Conservation (phyloP, 2,329 filamentous ascomycete genomes). For the Aspergillus viridinutans region DNA sequence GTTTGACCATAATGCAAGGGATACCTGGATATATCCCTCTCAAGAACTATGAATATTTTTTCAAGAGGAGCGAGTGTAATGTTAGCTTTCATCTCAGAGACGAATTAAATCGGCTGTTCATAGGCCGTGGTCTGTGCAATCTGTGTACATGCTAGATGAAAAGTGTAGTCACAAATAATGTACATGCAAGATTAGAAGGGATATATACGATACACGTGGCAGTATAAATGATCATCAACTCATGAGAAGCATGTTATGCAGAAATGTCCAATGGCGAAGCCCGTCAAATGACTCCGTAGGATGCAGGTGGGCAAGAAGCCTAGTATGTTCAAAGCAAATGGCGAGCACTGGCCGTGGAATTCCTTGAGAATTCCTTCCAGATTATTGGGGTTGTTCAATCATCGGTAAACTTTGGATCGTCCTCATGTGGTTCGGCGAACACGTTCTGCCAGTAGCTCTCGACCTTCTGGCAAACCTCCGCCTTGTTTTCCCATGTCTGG, state of each 20-base stretch:
- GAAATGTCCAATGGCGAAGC: background rate
- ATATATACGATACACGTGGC: constrained; percentile 6
- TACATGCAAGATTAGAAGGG: background rate
- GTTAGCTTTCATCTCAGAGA: background rate
- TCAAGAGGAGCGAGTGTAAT: background rate
- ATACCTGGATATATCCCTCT: constrained; percentile 6
- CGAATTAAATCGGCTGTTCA: background rate
- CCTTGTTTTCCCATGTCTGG: constrained; percentile 31
- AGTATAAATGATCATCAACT: constrained; percentile 4
- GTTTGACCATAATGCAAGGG: background rate
- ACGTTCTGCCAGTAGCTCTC: constrained; percentile 33
- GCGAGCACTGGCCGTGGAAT: background rate
- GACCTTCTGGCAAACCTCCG: constrained; percentile 27
- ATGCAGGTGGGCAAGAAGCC: background rate
- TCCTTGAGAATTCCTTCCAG: background rate
- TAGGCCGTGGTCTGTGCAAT: background rate
- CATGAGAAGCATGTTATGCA: constrained; percentile 4
- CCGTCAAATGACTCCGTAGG: background rate
- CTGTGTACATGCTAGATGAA: background rate
- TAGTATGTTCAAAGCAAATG: background rate
- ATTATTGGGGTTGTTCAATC: constrained; percentile 9
- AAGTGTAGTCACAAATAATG: background rate
- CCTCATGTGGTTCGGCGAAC: constrained; percentile 30
- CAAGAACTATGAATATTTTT: background rate
- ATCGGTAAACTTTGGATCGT: constrained; percentile 29